These are phyloP conservation scores for Pisolithus orientalis DNA, from an alignment of 768 basidiomycete species.

Conservation along the genomic window DNA sequence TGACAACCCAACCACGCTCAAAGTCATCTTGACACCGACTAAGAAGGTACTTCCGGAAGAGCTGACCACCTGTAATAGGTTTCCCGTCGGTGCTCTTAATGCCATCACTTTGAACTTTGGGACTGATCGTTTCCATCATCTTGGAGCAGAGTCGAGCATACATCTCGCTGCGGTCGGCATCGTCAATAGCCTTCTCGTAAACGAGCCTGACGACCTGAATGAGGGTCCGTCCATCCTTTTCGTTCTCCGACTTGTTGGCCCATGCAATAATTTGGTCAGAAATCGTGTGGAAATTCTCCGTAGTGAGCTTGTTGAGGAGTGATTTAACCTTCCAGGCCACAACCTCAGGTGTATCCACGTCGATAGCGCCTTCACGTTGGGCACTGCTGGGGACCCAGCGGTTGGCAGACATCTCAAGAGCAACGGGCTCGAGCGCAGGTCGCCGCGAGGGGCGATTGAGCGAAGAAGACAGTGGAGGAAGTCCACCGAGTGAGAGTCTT, in stretches of 20 bases:
- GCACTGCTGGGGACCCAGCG: conserved; percentile 55
- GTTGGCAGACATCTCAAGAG: conserved; percentile 49
- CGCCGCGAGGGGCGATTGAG: conserved; percentile 33
- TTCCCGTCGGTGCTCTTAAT: conserved; percentile 78
- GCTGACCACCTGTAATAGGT: conserved; percentile 86
- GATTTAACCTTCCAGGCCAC: conserved; percentile 92
- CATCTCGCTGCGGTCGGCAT: conserved; percentile 95
- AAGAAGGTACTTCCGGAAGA: conserved; percentile 95
- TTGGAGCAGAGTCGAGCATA: conserved; percentile 92
- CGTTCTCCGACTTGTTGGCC: conserved; percentile 90
- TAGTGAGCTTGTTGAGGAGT: conserved; percentile 91
- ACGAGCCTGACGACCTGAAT: conserved; percentile 95
- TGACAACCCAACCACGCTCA: conserved; percentile 89
- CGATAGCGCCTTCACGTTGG: conserved; percentile 39
- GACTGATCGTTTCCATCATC: conserved; percentile 92
- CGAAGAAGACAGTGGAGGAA: conserved; percentile 1
- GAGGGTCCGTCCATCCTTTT: conserved; percentile 89
- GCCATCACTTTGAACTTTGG: conserved; percentile 82
- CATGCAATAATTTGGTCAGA: conserved; percentile 92
- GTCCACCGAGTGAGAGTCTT: not conserved
- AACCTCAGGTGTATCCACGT: conserved; percentile 70
- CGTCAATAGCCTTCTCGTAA: conserved; percentile 96
- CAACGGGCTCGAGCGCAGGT: conserved; percentile 43
- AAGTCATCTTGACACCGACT: conserved; percentile 98
- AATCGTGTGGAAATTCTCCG: conserved; percentile 95